Percentiles rank a stretch among this genome's conserved stretches.
phyloP scores from a whole-genome alignment of 345 rosid genomes.

The Nasturtium officinale region DNA sequence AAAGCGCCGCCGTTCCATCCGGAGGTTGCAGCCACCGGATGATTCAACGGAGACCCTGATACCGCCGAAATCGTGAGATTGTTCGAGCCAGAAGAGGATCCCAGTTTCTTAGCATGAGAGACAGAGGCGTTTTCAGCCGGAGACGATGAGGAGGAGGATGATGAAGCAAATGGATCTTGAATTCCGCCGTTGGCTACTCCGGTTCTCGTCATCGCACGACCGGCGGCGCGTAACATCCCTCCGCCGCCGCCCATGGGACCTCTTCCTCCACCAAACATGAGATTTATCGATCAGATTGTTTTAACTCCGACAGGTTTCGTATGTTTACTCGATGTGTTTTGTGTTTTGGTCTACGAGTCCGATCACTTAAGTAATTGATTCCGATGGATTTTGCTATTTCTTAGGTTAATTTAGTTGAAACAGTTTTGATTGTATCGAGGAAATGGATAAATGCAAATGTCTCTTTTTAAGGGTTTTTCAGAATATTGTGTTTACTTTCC shows the following conservation, averaged over 20 bases:
- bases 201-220: constrained; percentile 54
- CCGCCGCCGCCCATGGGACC: constrained; percentile 56
- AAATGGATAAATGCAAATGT: constrained; percentile 27
- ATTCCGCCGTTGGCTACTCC: constrained; percentile 47
- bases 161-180: constrained; percentile 59
- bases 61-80: constrained; percentile 50
- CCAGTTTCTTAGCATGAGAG: constrained; percentile 44
- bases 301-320: constrained; percentile 19
- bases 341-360: constrained; percentile 22
- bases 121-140: constrained; percentile 41
- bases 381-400: not conserved
- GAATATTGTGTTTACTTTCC: constrained; percentile 14
- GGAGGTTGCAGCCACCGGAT: constrained; percentile 46
- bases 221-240: constrained; percentile 58
- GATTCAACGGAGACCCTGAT: constrained; percentile 43
- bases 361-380: not conserved
- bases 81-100: constrained; percentile 35
- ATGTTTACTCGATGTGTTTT: constrained; percentile 32
- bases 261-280: constrained; percentile 66
- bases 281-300: not conserved
- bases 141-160: constrained; percentile 37
- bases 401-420: constrained; percentile 4
- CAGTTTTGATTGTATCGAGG: constrained; percentile 35
- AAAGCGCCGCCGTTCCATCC: constrained; percentile 46
- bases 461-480: constrained; percentile 7